phyloP scores from a whole-genome alignment of 192 early-diverging fungal genomes.

The Linnemannia exigua region DNA sequence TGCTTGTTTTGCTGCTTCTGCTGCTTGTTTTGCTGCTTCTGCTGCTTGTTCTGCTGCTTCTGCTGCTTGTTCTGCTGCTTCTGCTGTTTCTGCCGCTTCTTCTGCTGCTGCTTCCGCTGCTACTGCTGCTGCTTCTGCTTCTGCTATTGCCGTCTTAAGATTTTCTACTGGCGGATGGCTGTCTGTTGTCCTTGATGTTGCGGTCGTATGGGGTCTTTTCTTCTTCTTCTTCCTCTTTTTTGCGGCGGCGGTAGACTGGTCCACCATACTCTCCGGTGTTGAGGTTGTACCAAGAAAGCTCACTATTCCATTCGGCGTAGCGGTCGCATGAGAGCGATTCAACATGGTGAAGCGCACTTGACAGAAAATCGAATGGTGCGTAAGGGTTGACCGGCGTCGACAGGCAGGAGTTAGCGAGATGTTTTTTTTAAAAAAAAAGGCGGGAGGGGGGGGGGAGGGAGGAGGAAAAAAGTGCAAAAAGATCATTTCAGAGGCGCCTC shows the following conservation, averaged over 20 bases:
- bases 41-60: slow-evolving; percentile 1
- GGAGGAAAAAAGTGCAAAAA: background rate
- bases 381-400: slow-evolving; percentile 7
- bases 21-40: background rate
- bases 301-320: background rate
- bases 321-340: slow-evolving; percentile 1
- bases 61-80: background rate
- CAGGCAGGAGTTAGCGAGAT: background rate
- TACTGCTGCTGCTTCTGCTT: slow-evolving; percentile 5
- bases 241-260: background rate
- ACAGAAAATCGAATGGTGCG: background rate
- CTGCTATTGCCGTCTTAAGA: slow-evolving; percentile 4
- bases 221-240: slow-evolving; percentile 14
- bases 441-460: background rate
- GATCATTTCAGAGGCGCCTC: background rate
- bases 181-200: background rate
- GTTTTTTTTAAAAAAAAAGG: no score
- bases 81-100: slow-evolving; percentile 1
- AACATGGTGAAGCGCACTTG: slow-evolving; percentile 8
- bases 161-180: slow-evolving; percentile 4
- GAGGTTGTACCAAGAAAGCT: background rate
- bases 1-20: no score
- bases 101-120: slow-evolving; percentile 8
- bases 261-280: background rate
- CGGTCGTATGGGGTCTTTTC: background rate